A percentile compares a stretch with the other conserved stretches of the same genome.
Conservation (phyloP, 805 yeast genomes). For the Lipomyces kockii region DNA sequence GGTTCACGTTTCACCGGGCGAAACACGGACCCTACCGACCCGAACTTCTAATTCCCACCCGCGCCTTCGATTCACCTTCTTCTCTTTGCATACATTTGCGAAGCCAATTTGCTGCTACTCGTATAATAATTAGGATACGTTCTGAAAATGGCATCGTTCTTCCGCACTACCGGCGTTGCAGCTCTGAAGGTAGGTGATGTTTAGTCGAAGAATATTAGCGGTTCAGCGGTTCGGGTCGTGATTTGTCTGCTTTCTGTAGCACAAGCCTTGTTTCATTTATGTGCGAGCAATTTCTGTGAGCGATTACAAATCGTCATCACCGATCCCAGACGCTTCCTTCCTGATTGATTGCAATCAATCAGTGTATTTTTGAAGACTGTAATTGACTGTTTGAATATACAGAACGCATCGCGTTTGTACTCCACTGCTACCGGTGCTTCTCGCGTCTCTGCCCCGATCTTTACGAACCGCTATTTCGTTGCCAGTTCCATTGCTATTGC, state of each 20-base stretch:
- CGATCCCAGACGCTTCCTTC: neutral
- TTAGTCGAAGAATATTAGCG: neutral
- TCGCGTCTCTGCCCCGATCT: conserved; percentile 4
- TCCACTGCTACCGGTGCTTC: conserved; percentile 11
- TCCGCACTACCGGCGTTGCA: conserved; percentile 15
- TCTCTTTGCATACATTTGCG: neutral
- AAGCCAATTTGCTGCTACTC: neutral
- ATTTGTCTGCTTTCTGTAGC: neutral
- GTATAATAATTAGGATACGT: neutral
- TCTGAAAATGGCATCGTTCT: conserved; percentile 17
- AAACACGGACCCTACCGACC: neutral
- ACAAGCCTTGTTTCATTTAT: neutral
- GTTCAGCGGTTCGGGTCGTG: neutral
- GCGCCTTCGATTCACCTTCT: neutral
- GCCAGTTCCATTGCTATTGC: conserved; percentile 28
- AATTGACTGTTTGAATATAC: neutral
- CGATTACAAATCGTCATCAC: neutral
- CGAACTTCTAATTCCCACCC: neutral
- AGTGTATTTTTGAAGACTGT: neutral
- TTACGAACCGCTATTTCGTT: conserved; percentile 8
- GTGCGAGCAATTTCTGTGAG: neutral
- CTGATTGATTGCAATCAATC: neutral
- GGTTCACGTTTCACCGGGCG: too few relatives aligned
- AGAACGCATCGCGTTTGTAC: conserved; percentile 20
- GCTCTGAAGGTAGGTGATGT: conserved; percentile 12